These are phyloP conservation scores for Umbellularia californica DNA, from an alignment of 164 flowering plant species.

Conservation along the genomic window DNA sequence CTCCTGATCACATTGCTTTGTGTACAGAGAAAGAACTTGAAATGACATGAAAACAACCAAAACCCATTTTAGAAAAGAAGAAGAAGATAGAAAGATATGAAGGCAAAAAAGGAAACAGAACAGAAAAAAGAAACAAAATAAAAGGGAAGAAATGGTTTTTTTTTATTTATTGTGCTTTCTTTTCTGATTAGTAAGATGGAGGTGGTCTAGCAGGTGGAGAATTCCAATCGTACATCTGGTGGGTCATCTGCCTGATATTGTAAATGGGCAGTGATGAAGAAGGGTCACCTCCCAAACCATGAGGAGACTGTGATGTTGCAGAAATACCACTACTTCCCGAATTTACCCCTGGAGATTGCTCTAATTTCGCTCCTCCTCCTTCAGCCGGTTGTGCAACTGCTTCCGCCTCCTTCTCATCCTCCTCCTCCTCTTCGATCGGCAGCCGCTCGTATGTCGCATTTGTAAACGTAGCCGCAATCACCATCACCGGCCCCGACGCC, in stretches of 20 bases:
- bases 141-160: neutral
- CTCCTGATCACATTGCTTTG: too few species aligned
- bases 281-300: too few species aligned
- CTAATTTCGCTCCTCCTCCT: constrained; percentile 29
- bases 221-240: neutral
- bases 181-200: neutral
- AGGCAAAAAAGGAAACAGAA: neutral
- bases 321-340: constrained; percentile 20
- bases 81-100: neutral
- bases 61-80: neutral
- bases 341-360: constrained; percentile 30
- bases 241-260: constrained; percentile 2
- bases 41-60: neutral
- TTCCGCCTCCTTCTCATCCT: neutral
- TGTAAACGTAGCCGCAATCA: constrained; percentile 72
- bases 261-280: too few species aligned
- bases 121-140: too few species aligned
- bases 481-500: constrained; percentile 88
- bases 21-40: too few species aligned
- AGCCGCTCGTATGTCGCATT: constrained; percentile 78
- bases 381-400: neutral
- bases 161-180: neutral
- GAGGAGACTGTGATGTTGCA: neutral
- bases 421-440: constrained; percentile 56
- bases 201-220: constrained; percentile 1